Base-by-base conservation (phyloP, 2,329 filamentous ascomycete genomes). In the Colletotrichum nymphaeae region DNA sequence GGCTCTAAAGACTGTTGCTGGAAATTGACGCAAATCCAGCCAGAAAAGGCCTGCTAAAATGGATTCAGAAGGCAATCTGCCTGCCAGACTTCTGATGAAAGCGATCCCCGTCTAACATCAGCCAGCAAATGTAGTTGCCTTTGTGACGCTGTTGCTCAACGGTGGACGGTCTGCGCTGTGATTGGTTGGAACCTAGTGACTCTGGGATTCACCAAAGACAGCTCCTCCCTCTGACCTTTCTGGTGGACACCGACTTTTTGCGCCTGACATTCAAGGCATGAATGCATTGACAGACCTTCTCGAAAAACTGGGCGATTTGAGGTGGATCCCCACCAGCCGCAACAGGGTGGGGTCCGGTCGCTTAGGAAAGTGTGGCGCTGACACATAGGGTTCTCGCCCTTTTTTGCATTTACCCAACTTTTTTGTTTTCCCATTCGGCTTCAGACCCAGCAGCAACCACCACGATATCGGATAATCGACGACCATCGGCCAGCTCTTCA, bases 401-500 rank as follows among this genome's bases (percentile, higher is more conserved):
- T 71, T 71, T 67, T 65, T 67, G 62, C 67, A 71, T 66, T 60
- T 32, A 24, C 66, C 53, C 56, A 64, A 46, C 26, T 63, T 68
- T 70, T 73, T 75, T 69, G 70, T 64, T 60, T 37, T 37, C 42
- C 42, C 19, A 49, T 49, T 49, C 42, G 69, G 58, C 63, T 67
- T 57, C 35, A 64, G 69, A 74, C 67, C 63, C 63, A 63, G 67
- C 72, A 69, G 67, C 74, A 72, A 75, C 65, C 68, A 72, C 72
- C 68, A 74, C 73, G 71, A 71, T 73, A 73, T 73, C 70, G 70
- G 70, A 73, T 65, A 75, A 63, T 74, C 72, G 69, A 69, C 71
- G 65, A 72, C 74, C 72, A 75, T 67, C 74, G 74, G 72, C 69
- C 74, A 75, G 68, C 72, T 72, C 69, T 74, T 67, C 68, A 74